Percentiles rank a stretch among this genome's conserved stretches.
Evolutionary conservation across 2,329 filamentous ascomycete genomes (phyloP).

Genomic region (Gremmenia infestans): DNA sequence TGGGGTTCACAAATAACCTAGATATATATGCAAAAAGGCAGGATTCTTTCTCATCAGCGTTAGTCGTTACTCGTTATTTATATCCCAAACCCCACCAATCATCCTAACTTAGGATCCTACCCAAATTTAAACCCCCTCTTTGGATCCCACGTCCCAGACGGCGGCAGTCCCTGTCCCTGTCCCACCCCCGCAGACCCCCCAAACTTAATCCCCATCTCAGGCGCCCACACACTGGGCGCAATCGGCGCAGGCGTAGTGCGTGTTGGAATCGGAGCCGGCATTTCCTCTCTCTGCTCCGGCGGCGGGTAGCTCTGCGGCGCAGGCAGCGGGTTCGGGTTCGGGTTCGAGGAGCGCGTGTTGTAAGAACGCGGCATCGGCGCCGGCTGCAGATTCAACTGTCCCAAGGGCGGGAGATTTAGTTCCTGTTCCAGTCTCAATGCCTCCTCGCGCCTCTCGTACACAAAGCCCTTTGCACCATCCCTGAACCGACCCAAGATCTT

Average conservation of each 20-base stretch:
- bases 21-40: no score
- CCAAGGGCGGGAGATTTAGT: constrained; percentile 25
- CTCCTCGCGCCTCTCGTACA: constrained; percentile 74
- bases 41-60: background rate
- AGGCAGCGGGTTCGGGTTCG: background rate
- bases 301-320: constrained; percentile 26
- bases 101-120: constrained; percentile 2
- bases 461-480: constrained; percentile 74
- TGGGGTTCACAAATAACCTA: no score
- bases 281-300: constrained; percentile 10
- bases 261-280: constrained; percentile 44
- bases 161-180: background rate
- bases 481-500: constrained; percentile 82
- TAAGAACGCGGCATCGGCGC: background rate
- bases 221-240: constrained; percentile 64
- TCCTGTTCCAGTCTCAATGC: constrained; percentile 71
- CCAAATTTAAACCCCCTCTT: constrained; percentile 28
- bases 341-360: background rate
- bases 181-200: constrained; percentile 36
- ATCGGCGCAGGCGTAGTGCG: constrained; percentile 44
- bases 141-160: constrained; percentile 25
- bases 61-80: background rate
- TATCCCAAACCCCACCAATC: background rate
- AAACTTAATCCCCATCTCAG: constrained; percentile 78
- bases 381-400: background rate